Evolutionary conservation across 139 green algal species (phyloP).

Genomic region (Picochlorum sp.): DNA sequence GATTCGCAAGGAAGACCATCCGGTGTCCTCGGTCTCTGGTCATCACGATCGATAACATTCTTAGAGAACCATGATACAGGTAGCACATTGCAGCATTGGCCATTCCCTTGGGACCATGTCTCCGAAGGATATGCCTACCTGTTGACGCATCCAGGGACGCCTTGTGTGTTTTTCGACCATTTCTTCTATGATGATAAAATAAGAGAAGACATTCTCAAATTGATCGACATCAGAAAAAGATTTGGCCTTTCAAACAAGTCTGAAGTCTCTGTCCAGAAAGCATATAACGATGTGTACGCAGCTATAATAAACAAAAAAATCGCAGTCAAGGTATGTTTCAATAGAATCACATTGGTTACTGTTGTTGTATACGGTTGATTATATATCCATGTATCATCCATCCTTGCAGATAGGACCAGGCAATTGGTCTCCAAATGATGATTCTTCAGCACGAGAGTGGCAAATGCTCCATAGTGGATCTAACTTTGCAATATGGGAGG

Average conservation of each 20-base stretch:
- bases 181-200: constrained; percentile 21
- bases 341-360: constrained; percentile 2
- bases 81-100: constrained; percentile 63
- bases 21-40: constrained; percentile 87
- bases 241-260: constrained; percentile 54
- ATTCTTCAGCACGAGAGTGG: constrained; percentile 49
- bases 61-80: constrained; percentile 95
- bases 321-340: constrained; percentile 44
- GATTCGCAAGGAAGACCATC: constrained; percentile 67
- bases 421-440: constrained; percentile 60
- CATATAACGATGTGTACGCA: constrained; percentile 62
- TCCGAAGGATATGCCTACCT: constrained; percentile 86
- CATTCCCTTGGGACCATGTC: constrained; percentile 58
- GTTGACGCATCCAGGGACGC: constrained; percentile 83
- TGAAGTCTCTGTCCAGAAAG: constrained; percentile 35
- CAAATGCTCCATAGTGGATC: constrained; percentile 45
- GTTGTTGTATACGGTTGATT: background rate
- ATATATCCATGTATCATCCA: constrained; percentile 3
- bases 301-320: constrained; percentile 77
- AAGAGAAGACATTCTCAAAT: constrained; percentile 40
- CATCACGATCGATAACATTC: constrained; percentile 89
- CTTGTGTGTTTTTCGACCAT: constrained; percentile 77
- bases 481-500: constrained; percentile 79
- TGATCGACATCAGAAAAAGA: constrained; percentile 61
- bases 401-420: constrained; percentile 17